Conservation (phyloP, 495 filamentous ascomycete species). For the Penicillium waksmanii region DNA sequence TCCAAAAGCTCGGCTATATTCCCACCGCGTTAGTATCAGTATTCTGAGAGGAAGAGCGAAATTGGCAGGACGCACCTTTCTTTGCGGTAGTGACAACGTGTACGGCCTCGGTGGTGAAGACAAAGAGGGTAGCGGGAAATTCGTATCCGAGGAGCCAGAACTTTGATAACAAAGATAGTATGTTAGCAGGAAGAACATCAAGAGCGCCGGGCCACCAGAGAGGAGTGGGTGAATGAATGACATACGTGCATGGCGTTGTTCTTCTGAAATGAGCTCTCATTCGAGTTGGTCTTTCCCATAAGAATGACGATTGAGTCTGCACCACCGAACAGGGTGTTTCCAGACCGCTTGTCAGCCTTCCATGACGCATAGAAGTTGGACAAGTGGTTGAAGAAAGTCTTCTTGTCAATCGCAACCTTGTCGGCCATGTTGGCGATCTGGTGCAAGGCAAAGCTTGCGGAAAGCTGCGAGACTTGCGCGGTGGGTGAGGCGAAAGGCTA, state of each 20-base stretch:
- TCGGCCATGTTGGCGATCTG: slow-evolving; percentile 49
- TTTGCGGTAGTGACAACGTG: slow-evolving; percentile 95
- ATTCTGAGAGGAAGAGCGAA: neutral
- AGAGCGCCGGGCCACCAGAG: no score
- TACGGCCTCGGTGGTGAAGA: slow-evolving; percentile 84
- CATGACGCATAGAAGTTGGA: slow-evolving; percentile 84
- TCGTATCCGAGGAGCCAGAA: slow-evolving; percentile 99
- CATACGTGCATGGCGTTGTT: slow-evolving; percentile 93
- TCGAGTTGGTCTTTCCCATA: slow-evolving; percentile 88
- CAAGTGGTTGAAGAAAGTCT: slow-evolving; percentile 88
- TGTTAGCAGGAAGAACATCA: slow-evolving; percentile 8
- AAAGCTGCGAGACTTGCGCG: slow-evolving; percentile 18
- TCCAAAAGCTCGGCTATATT: slow-evolving; percentile 86
- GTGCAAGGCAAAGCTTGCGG: slow-evolving; percentile 23
- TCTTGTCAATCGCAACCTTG: slow-evolving; percentile 89
- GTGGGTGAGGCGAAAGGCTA: slow-evolving; percentile 7
- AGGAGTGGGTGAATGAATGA: slow-evolving; percentile 17
- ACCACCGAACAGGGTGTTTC: slow-evolving; percentile 78
- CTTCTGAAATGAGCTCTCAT: slow-evolving; percentile 82
- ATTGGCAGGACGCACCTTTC: slow-evolving; percentile 66
- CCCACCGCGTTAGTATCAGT: slow-evolving; percentile 4
- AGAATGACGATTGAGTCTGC: slow-evolving; percentile 83
- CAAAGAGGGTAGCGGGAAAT: slow-evolving; percentile 92
- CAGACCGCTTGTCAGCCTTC: slow-evolving; percentile 87
- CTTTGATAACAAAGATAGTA: slow-evolving; percentile 46